Evolutionary conservation across 768 basidiomycete species (phyloP).

Genomic region (Roridomyces roridus): DNA sequence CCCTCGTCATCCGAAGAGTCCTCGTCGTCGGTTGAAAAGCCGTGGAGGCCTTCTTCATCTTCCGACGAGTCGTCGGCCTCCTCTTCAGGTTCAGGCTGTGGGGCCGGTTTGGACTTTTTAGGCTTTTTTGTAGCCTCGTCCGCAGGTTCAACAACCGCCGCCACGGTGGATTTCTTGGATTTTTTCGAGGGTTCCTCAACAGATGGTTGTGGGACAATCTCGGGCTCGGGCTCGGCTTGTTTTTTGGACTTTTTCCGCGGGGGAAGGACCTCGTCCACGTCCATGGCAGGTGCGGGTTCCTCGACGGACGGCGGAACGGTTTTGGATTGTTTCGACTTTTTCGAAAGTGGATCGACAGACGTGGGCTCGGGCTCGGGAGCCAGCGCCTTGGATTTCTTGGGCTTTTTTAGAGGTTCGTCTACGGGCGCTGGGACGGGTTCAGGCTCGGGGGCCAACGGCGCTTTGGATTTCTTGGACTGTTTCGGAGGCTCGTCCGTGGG

Average conservation of each 20-base stretch:
- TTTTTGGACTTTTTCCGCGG: too few relatives aligned
- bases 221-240: too few relatives aligned
- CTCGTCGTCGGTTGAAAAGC: constrained; percentile 80
- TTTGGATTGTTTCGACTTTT: constrained; percentile 3
- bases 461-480: constrained; percentile 33
- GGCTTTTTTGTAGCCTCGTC: constrained; percentile 2
- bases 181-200: background rate
- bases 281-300: too few relatives aligned
- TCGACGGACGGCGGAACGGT: too few relatives aligned
- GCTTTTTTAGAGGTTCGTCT: constrained; percentile 4
- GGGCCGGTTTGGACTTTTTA: constrained; percentile 2
- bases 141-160: background rate
- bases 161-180: background rate
- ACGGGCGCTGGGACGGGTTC: background rate
- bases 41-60: constrained; percentile 59
- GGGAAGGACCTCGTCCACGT: too few relatives aligned
- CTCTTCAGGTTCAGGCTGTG: constrained; percentile 7
- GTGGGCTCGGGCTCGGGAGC: background rate
- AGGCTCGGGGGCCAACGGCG: constrained; percentile 26
- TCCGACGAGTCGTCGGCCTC: constrained; percentile 21
- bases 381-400: constrained; percentile 5
- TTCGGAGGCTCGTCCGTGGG: background rate
- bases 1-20: constrained; percentile 77
- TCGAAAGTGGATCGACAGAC: background rate
- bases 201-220: too few relatives aligned